Base-by-base conservation (phyloP, 2,329 filamentous ascomycete genomes). In the Colletotrichum lini region DNA sequence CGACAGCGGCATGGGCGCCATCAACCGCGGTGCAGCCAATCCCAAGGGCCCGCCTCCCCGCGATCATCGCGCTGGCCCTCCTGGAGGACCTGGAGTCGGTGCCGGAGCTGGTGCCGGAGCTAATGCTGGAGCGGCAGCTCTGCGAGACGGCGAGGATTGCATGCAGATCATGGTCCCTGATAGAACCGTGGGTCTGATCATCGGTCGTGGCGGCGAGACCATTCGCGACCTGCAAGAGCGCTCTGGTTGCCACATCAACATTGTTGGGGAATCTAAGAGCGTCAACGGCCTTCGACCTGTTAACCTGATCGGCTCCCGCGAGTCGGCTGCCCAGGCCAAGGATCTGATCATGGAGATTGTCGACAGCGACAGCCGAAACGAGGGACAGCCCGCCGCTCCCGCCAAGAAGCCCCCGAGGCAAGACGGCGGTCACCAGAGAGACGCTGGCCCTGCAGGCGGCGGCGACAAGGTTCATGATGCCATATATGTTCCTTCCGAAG, bases 111-210 rank as follows among this genome's bases (percentile, higher is more conserved):
- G 50, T 3, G 57, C 23, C 21, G 18, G 47, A 50, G 58, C 45
- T 7, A 40, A 38, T 15, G 73, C 80, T 75, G 77, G 73, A 16
- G 80, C 79, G 10, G 75, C 80, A 62, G 86, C 88, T 53, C 85
- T 93, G 70, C 90, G 92, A 72, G 93, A 96, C 71, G 93, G 92
- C 71, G 95, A 97, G 80, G 93, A 96, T 76, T 94, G 91, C 78
- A 91, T 95, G 79, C 94, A 97, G 82, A 97, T 98, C 77, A 96
- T 97, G 93, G 95, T 98, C 21, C 95, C 95, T 57, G 95, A 98
- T 82, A 92, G 94, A 77, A 98, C 95, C 10, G 95, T 98, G 72
- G 95, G 95, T 62, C 86, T 98, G 56, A 98, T 98, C 76, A 98
- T 98, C 78, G 95, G 95, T n/a, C 93, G 95, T 75, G 94, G 94